phyloP scores from a whole-genome alignment of 2,329 filamentous ascomycete genomes.

The Coniella lustricola region DNA sequence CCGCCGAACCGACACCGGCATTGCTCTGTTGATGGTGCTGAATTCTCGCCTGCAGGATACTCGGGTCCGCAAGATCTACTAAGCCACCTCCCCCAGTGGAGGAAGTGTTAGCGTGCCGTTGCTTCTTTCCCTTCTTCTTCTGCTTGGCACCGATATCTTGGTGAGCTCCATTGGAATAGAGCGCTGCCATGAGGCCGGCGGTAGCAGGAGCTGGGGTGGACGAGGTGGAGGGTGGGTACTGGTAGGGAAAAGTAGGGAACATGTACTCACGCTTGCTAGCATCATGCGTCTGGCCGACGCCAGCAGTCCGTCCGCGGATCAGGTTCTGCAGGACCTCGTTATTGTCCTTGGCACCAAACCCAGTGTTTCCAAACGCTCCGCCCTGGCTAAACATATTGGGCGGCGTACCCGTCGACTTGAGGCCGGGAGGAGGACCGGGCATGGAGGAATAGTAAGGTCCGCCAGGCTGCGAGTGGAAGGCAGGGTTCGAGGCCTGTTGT shows the following conservation, averaged over 20 bases:
- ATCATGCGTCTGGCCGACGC: slow-evolving; percentile 69
- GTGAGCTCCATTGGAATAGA: slow-evolving; percentile 83
- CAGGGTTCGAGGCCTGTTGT: slow-evolving; percentile 76
- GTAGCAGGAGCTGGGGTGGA: slow-evolving; percentile 76
- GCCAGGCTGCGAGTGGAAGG: slow-evolving; percentile 53
- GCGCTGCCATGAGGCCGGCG: slow-evolving; percentile 81
- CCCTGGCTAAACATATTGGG: slow-evolving; percentile 92
- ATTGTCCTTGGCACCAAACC: slow-evolving; percentile 66
- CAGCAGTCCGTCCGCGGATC: slow-evolving; percentile 62
- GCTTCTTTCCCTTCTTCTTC: slow-evolving; percentile 99
- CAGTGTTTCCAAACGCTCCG: slow-evolving; percentile 69
- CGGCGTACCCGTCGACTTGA: slow-evolving; percentile 92
- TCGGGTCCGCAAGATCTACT: slow-evolving; percentile 99
- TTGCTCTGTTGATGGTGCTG: slow-evolving; percentile 79
- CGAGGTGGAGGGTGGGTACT: slow-evolving; percentile 74
- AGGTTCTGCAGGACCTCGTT: slow-evolving; percentile 76
- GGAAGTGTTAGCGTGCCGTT: slow-evolving; percentile 99
- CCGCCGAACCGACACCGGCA: slow-evolving; percentile 72
- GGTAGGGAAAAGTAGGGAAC: slow-evolving; percentile 85
- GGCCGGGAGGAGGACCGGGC: slow-evolving; percentile 85
- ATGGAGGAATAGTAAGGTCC: slow-evolving; percentile 80
- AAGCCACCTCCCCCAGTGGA: slow-evolving; percentile 98
- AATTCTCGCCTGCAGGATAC: slow-evolving; percentile 96
- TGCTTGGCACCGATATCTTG: slow-evolving; percentile 93
- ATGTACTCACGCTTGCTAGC: slow-evolving; percentile 97